phyloP scores from a whole-genome alignment of 2,329 filamentous ascomycete species.

The Phymatotrichopsis omnivora region DNA sequence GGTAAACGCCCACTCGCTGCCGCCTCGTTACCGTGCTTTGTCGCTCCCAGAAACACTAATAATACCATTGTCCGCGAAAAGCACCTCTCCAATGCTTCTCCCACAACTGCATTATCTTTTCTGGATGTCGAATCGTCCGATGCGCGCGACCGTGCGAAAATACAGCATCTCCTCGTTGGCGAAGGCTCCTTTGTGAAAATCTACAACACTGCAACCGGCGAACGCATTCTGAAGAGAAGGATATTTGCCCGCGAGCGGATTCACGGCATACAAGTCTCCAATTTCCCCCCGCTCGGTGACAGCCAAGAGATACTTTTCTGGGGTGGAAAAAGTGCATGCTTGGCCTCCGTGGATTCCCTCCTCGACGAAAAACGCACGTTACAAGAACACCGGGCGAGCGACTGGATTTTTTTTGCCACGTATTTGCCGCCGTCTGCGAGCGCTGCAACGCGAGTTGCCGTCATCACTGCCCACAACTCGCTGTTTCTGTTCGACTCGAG shows the following conservation, averaged over 20 bases:
- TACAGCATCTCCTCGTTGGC: slow-evolving; percentile 43
- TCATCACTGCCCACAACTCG: slow-evolving; percentile 83
- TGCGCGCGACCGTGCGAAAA: too few relatives aligned
- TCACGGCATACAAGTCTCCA: slow-evolving; percentile 55
- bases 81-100: slow-evolving; percentile 35
- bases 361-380: slow-evolving; percentile 32
- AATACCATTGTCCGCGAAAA: background rate
- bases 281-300: slow-evolving; percentile 14
- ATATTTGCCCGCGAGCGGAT: slow-evolving; percentile 60
- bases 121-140: too few relatives aligned
- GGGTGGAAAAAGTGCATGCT: slow-evolving; percentile 55
- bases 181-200: slow-evolving; percentile 51
- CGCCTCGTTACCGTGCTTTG: too few relatives aligned
- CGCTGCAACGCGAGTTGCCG: slow-evolving; percentile 39
- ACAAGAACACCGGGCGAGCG: slow-evolving; percentile 45
- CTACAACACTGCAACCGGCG: slow-evolving; percentile 38
- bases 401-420: slow-evolving; percentile 67
- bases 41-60: too few relatives aligned
- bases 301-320: slow-evolving; percentile 48
- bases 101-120: slow-evolving; percentile 52
- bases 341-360: slow-evolving; percentile 32
- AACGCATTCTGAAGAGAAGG: slow-evolving; percentile 13
- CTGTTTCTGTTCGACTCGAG: slow-evolving; percentile 44
- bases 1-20: too few relatives aligned
- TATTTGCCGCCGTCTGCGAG: slow-evolving; percentile 40